Conservation (phyloP, 164 flowering plant genomes). For the Sedum album region DNA sequence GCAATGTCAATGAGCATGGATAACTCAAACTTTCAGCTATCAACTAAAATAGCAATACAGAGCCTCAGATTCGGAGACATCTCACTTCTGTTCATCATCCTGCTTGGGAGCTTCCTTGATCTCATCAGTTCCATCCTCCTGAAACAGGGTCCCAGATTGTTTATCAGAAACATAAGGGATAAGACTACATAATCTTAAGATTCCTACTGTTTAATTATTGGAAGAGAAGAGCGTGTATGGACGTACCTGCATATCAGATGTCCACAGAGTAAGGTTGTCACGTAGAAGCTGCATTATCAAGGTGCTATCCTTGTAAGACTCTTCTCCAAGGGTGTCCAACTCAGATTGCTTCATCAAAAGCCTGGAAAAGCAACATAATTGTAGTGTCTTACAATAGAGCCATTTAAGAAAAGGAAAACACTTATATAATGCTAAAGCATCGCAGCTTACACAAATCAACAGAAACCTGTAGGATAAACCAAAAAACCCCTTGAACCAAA, state of each 20-base stretch:
- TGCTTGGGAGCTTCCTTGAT: conserved; percentile 1
- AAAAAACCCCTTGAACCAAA: neutral
- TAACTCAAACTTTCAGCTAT: neutral
- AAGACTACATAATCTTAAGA: neutral
- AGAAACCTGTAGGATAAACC: neutral
- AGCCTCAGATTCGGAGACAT: neutral
- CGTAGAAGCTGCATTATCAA: conserved; percentile 46
- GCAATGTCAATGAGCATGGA: neutral
- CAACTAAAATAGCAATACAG: neutral
- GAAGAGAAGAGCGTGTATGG: neutral
- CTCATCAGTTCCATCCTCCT: conserved; percentile 5
- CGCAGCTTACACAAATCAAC: neutral
- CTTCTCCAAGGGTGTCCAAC: conserved; percentile 40
- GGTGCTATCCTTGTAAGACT: conserved; percentile 51
- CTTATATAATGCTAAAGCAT: neutral
- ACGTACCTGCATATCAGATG: conserved; percentile 28
- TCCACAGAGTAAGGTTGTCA: conserved; percentile 43
- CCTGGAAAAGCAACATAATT: conserved; percentile 25
- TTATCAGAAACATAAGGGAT: neutral
- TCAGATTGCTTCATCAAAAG: conserved; percentile 54
- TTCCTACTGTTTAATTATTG: neutral
- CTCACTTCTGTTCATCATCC: conserved; percentile 1
- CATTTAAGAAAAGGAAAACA: neutral
- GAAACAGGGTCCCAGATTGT: neutral
- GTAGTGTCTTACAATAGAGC: neutral